Conservation (phyloP, 495 filamentous ascomycete species). For the Aspergillus sclerotioniger region DNA sequence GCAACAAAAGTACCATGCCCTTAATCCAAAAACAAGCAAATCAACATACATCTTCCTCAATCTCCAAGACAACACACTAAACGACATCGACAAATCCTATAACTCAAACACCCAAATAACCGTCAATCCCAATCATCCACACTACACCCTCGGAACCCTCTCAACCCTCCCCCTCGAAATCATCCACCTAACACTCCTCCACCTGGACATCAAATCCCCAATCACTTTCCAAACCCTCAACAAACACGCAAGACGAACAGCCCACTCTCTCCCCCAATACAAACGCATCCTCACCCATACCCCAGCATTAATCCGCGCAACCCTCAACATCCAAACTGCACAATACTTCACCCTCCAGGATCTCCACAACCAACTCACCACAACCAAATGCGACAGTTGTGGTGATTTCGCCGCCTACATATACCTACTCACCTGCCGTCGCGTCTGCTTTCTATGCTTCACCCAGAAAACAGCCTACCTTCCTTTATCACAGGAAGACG, state of each 20-base stretch:
- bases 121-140: neutral
- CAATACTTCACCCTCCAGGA: constrained; percentile 25
- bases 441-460: constrained; percentile 40
- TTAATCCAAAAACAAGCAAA: constrained; percentile 11
- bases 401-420: constrained; percentile 34
- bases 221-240: constrained; percentile 25
- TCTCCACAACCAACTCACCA: constrained; percentile 30
- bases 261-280: constrained; percentile 23
- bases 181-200: constrained; percentile 15
- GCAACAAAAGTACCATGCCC: constrained; percentile 1
- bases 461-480: constrained; percentile 20
- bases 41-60: constrained; percentile 14
- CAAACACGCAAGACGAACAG: constrained; percentile 17
- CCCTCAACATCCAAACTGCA: constrained; percentile 27
- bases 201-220: constrained; percentile 24
- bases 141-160: constrained; percentile 18
- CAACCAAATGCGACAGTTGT: constrained; percentile 32
- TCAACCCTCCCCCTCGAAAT: constrained; percentile 27
- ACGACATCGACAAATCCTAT: constrained; percentile 14
- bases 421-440: constrained; percentile 35
- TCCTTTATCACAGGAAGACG: constrained; percentile 20
- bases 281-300: constrained; percentile 17
- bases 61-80: constrained; percentile 13
- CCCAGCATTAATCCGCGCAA: constrained; percentile 23
- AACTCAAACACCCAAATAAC: neutral